Base-by-base conservation (phyloP, 169 alveolate species). In the Eimeria acervulina region DNA sequence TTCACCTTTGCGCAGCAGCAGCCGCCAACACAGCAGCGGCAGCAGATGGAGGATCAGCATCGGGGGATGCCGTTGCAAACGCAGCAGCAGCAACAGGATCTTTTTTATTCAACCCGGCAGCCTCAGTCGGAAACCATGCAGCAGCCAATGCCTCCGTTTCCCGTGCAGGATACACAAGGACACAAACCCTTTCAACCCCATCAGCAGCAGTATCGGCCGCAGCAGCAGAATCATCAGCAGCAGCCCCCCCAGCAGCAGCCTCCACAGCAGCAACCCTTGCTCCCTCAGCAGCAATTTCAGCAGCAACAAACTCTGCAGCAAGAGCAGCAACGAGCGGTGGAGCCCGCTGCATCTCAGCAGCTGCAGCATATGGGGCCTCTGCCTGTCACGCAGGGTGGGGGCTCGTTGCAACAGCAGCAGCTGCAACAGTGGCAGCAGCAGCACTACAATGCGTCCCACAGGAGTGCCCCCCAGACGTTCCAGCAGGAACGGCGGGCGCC, bases 371-470 rank as follows among this genome's bases (percentile, higher is more conserved):
- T 40, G 76, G 61, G 61, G 76, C 76, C 42, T 81, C 55, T 40
- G 83, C 7, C n/a, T 40, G 42, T 21, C 36, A 42, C 26, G 0
- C 72, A 17, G 93, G 38, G 19, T 81, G 44, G 31, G 47, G 70
- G 5, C 72, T 33, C 70, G 40, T 15, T 47, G 63, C 70, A 40
- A 33, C 68, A 44, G 44, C 78, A 84, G 36, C 76, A 44, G n/a
- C 78, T 42, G 7, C 76, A 83, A 31, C 91, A 83, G 74, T 33
- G 40, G 91, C 91, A 47, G 93, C 93, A 59, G 78, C 80, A 52
- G 93, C 78, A 52, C n/a, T 81, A 81, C 47, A 52, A 47, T n/a
- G 90, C 47, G 44, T 33, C 70, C 28, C 51, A 81, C 70, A 33
- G 72, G 28, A 52, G 33, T 26, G 42, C 7, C 42, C 6, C 72